These are phyloP conservation scores for Phialophora verrucosa DNA, from an alignment of 2,329 filamentous ascomycete genomes.

Conservation along the genomic window DNA sequence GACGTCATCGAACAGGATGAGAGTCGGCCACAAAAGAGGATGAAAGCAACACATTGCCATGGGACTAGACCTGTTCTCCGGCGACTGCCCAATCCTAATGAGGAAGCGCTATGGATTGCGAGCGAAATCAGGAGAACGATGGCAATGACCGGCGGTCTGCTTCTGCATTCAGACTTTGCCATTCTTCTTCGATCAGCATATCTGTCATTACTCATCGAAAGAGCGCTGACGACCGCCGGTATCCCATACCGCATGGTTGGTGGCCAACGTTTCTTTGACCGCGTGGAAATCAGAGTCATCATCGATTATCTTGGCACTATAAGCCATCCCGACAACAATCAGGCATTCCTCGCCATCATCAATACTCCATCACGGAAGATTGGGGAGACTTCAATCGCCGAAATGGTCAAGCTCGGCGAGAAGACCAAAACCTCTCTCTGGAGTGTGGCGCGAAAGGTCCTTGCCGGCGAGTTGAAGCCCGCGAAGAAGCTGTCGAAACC, in stretches of 20 bases:
- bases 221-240: conserved; percentile 76
- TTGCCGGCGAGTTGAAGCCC: conserved; percentile 58
- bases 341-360: conserved; percentile 80
- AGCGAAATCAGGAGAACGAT: conserved; percentile 76
- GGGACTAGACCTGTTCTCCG: conserved; percentile 83
- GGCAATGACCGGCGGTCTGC: conserved; percentile 72
- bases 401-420: conserved; percentile 77
- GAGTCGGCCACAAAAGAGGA: conserved; percentile 75
- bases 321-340: conserved; percentile 83
- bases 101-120: conserved; percentile 88
- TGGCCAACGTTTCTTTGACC: conserved; percentile 89
- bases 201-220: conserved; percentile 84
- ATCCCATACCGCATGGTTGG: conserved; percentile 93
- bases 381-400: conserved; percentile 77
- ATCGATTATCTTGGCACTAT: conserved; percentile 88
- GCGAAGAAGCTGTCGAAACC: conserved; percentile 62
- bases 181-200: conserved; percentile 84
- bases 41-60: conserved; percentile 79
- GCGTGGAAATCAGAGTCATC: conserved; percentile 83
- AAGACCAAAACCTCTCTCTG: conserved; percentile 72
- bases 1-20: conserved; percentile 90
- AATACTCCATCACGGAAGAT: conserved; percentile 83
- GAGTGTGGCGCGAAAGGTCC: conserved; percentile 68
- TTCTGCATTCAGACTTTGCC: conserved; percentile 78
- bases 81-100: conserved; percentile 69